Evolutionary conservation across 768 basidiomycete species (phyloP).

Genomic region (Clavaria fumosa): DNA sequence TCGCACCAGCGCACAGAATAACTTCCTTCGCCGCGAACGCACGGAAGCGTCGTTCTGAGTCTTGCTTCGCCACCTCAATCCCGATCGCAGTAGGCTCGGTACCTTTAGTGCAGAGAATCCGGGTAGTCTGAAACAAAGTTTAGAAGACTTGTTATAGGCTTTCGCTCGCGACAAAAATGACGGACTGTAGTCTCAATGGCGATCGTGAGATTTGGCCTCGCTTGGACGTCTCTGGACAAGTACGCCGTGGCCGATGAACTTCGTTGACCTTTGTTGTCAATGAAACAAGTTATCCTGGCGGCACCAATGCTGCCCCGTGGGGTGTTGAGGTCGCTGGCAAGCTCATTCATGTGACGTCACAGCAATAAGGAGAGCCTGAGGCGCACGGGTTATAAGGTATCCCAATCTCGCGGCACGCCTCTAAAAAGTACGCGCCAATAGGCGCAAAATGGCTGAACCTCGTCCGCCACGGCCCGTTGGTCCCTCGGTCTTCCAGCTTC

Average conservation of each 20-base stretch:
- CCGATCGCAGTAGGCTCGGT: conserved; percentile 5
- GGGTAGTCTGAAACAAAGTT: not conserved
- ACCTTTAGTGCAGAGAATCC: conserved; percentile 10
- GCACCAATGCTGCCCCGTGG: not conserved
- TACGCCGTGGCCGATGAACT: conserved; percentile 14
- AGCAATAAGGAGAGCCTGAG: not conserved
- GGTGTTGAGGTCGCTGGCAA: not conserved
- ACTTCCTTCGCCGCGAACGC: conserved; percentile 35
- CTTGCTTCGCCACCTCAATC: conserved; percentile 4
- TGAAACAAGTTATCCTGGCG: not conserved
- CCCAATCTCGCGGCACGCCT: not conserved
- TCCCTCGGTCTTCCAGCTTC: not conserved
- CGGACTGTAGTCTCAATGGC: not conserved
- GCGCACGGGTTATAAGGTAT: not conserved
- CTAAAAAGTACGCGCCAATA: not conserved
- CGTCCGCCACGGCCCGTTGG: not conserved
- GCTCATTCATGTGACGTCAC: not conserved
- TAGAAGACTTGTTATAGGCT: not conserved
- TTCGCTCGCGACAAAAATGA: not conserved
- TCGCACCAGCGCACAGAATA: conserved; percentile 27
- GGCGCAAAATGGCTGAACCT: not conserved
- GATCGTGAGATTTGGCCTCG: not conserved
- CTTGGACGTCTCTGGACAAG: conserved; percentile 5
- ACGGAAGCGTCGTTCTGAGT: not conserved
- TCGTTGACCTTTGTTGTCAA: conserved; percentile 7